These are phyloP conservation scores for Triticum monococcum DNA, from an alignment of 176 grass and related monocot genomes.

Conservation along the genomic window DNA sequence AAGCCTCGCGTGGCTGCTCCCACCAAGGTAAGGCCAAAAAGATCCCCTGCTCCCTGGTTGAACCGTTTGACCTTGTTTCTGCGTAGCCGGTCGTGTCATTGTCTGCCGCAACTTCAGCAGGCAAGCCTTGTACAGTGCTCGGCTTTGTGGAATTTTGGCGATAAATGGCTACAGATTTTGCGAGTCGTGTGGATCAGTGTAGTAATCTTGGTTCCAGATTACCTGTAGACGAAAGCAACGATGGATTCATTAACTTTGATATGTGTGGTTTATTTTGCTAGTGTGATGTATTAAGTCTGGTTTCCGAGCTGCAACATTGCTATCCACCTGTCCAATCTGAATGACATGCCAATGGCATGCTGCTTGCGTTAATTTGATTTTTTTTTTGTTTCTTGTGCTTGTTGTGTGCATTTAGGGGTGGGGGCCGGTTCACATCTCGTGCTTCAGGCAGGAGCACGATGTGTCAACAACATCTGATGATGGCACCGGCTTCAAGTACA, in stretches of 20 bases:
- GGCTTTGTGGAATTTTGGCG: not conserved
- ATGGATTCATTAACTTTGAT: not conserved
- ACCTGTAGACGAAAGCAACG: not conserved
- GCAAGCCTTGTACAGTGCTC: not conserved
- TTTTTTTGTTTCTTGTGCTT: not conserved
- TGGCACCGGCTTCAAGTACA: not conserved
- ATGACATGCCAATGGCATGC: not conserved
- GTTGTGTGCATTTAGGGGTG: slow-evolving; percentile 41
- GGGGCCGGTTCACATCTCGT: slow-evolving; percentile 35
- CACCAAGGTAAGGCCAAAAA: slow-evolving; percentile 30
- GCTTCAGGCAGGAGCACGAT: slow-evolving; percentile 65
- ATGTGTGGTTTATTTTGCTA: not conserved
- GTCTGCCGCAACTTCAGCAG: not conserved
- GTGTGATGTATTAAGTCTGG: not conserved
- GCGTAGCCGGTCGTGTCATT: not conserved
- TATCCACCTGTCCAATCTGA: not conserved
- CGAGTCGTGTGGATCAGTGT: not conserved
- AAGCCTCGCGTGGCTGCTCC: not conserved
- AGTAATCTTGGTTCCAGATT: not conserved
- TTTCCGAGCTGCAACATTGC: not conserved
- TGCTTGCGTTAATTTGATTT: not conserved
- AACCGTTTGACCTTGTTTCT: not conserved
- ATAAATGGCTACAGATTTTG: not conserved
- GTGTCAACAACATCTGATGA: slow-evolving; percentile 36
- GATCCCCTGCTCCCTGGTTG: not conserved